Evolutionary conservation across 768 basidiomycete species (phyloP).

Genomic region (Kwoniella pini): DNA sequence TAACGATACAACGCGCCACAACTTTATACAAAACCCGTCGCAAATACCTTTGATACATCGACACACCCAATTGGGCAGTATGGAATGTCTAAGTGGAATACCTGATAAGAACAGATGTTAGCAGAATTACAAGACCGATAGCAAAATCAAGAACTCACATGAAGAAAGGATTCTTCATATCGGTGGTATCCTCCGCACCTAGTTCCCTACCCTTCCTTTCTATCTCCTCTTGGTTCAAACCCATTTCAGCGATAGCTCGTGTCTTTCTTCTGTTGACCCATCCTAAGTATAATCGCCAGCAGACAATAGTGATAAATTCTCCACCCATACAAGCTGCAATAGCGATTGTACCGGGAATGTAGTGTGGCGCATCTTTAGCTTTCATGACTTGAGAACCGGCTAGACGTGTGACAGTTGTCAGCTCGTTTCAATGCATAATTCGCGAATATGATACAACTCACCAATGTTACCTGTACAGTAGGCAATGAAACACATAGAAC

Average conservation of each 20-base stretch:
- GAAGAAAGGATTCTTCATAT: constrained; percentile 38
- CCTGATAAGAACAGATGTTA: too few relatives aligned
- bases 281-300: constrained; percentile 32
- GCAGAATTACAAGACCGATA: too few relatives aligned
- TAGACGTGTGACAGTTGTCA: neutral
- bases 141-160: constrained; percentile 12
- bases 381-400: constrained; percentile 28
- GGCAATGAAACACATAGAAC: constrained; percentile 20
- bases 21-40: too few relatives aligned
- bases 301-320: constrained; percentile 25
- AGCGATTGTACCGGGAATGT: constrained; percentile 27
- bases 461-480: constrained; percentile 39
- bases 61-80: too few relatives aligned
- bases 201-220: constrained; percentile 28
- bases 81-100: too few relatives aligned
- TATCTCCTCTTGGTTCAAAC: constrained; percentile 25
- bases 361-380: constrained; percentile 35
- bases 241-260: constrained; percentile 9
- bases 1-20: too few relatives aligned
- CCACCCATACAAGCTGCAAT: constrained; percentile 29
- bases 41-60: too few relatives aligned
- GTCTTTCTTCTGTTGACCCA: constrained; percentile 26
- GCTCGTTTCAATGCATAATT: neutral
- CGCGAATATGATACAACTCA: constrained; percentile 2
- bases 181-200: constrained; percentile 42